A percentile compares a stretch with the other conserved stretches of the same genome.
Evolutionary conservation across 768 basidiomycete species (phyloP).

Genomic region (Trichaptum fuscoviolaceum): DNA sequence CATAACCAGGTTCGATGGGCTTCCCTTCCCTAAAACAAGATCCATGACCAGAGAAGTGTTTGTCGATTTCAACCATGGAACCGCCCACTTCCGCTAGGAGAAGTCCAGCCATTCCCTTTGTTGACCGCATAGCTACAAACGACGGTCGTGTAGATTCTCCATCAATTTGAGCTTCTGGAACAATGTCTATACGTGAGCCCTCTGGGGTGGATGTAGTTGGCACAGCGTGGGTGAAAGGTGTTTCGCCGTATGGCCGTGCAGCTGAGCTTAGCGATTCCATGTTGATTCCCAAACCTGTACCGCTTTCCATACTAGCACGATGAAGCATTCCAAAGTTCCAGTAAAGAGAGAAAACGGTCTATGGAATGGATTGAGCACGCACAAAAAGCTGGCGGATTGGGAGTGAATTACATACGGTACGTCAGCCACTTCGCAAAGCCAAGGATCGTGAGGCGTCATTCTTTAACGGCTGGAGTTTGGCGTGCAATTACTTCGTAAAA

Average conservation of each 20-base stretch:
- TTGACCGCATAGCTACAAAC: slow-evolving; percentile 16
- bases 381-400: neutral
- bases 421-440: no score
- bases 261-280: neutral
- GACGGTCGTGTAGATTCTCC: neutral
- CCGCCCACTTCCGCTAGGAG: slow-evolving; percentile 43
- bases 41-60: slow-evolving; percentile 23
- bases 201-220: neutral
- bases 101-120: slow-evolving; percentile 38
- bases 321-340: no score
- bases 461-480: no score
- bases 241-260: neutral
- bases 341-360: no score
- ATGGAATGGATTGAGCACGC: neutral
- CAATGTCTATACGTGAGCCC: neutral
- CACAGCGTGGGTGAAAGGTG: neutral
- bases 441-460: no score
- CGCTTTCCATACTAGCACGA: neutral
- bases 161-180: neutral
- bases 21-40: slow-evolving; percentile 38
- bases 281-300: neutral
- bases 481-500: no score
- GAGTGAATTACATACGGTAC: no score
- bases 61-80: slow-evolving; percentile 40
- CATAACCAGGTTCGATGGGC: slow-evolving; percentile 28